Percentiles rank a stretch among this genome's conserved stretches.
Conservation (phyloP, 106 monocot species). For the Phalaenopsis equestris region DNA sequence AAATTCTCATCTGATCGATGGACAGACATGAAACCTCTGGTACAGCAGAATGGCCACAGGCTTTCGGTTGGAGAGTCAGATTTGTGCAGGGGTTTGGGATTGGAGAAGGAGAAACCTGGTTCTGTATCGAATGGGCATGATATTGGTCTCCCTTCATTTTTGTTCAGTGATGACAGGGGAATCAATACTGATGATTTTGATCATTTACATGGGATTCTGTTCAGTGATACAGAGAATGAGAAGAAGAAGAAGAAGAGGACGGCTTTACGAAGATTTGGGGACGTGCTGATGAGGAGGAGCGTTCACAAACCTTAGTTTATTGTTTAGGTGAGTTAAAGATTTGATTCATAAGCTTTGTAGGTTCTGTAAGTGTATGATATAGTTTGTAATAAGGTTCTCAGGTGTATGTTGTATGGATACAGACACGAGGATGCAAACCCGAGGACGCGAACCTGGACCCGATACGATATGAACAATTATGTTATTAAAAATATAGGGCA, state of each 20-base stretch:
- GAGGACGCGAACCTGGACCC: no score
- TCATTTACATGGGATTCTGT: constrained; percentile 1
- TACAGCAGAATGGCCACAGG: neutral
- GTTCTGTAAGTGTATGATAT: neutral
- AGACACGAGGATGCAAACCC: neutral
- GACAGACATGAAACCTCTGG: neutral
- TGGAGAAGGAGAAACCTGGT: neutral
- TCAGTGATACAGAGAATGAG: constrained; percentile 2
- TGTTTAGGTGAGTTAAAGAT: no score
- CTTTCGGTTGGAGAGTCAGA: constrained; percentile 4
- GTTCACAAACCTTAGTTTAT: constrained; percentile 21
- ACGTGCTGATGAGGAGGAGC: constrained; percentile 33
- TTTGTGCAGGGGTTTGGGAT: constrained; percentile 1
- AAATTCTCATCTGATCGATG: constrained; percentile 13
- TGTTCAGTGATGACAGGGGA: constrained; percentile 5
- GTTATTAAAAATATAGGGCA: no score
- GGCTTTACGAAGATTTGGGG: constrained; percentile 43
- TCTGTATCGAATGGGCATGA: constrained; percentile 8
- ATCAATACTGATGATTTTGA: constrained; percentile 17
- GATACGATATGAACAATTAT: no score
- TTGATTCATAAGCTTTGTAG: no score
- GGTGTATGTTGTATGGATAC: neutral
- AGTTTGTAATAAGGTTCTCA: neutral
- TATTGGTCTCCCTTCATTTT: constrained; percentile 2
- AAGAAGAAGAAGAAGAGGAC: constrained; percentile 41